A percentile compares a stretch with the other conserved stretches of the same genome.
phyloP scores from a whole-genome alignment of 106 monocot genomes.

The Dendrobium nobile region DNA sequence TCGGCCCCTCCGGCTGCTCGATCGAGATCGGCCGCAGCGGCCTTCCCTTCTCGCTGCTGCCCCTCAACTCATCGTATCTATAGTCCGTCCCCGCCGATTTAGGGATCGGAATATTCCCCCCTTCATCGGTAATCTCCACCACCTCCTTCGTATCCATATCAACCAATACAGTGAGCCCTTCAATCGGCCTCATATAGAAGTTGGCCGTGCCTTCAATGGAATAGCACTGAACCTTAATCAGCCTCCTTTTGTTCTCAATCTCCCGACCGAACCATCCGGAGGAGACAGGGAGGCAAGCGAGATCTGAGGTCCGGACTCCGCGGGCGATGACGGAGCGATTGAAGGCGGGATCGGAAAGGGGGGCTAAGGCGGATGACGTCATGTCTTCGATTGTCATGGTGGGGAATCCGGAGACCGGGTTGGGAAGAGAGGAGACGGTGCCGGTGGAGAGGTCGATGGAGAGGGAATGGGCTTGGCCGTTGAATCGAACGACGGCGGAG shows the following conservation, averaged over 20 bases:
- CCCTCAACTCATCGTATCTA: slow-evolving; percentile 19
- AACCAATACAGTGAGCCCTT: slow-evolving; percentile 83
- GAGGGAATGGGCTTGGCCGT: slow-evolving; percentile 19
- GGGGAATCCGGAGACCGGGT: slow-evolving; percentile 55
- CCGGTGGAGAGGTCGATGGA: slow-evolving; percentile 33
- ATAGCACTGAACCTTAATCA: slow-evolving; percentile 87
- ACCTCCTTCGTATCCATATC: slow-evolving; percentile 77
- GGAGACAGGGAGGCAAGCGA: slow-evolving; percentile 84
- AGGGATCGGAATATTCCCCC: slow-evolving; percentile 60
- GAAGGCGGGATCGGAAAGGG: slow-evolving; percentile 48
- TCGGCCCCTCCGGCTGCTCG: slow-evolving; percentile 80
- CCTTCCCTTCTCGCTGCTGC: neutral
- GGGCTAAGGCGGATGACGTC: slow-evolving; percentile 37
- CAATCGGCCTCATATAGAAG: slow-evolving; percentile 98
- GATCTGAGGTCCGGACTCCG: slow-evolving; percentile 66
- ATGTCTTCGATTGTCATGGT: slow-evolving; percentile 82
- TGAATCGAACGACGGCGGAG: slow-evolving; percentile 40
- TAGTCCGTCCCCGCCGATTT: slow-evolving; percentile 66
- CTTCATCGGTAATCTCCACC: slow-evolving; percentile 41
- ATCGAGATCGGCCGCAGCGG: slow-evolving; percentile 55
- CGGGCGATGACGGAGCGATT: slow-evolving; percentile 44
- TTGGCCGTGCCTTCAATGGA: slow-evolving; percentile 82
- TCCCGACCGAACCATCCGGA: slow-evolving; percentile 24
- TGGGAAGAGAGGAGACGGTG: slow-evolving; percentile 13
- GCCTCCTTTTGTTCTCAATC: slow-evolving; percentile 38